phyloP scores from a whole-genome alignment of 257 asterid species.

The Ajuga chamaepitys region DNA sequence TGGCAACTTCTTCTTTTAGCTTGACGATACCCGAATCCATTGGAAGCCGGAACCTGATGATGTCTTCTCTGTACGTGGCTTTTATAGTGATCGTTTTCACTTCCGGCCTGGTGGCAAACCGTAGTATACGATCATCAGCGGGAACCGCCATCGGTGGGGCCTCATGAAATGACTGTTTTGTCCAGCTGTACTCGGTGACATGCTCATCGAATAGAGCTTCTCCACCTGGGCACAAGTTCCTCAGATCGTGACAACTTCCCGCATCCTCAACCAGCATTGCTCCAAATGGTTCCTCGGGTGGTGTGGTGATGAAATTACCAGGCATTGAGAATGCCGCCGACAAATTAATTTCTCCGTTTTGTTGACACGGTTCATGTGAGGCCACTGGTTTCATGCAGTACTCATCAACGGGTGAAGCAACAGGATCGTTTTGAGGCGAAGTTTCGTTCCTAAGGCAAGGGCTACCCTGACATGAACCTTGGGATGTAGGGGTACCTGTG shows the following conservation, averaged over 20 bases:
- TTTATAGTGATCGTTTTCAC: conserved; percentile 56
- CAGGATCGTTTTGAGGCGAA: conserved; percentile 41
- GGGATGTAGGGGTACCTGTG: conserved; percentile 71
- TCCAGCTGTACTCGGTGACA: conserved; percentile 48
- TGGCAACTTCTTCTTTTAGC: conserved; percentile 73
- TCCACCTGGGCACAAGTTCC: conserved; percentile 45
- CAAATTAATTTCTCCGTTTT: conserved; percentile 31
- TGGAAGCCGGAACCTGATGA: conserved; percentile 62
- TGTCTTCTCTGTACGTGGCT: conserved; percentile 71
- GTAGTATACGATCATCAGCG: conserved; percentile 33
- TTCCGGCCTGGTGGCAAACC: conserved; percentile 38
- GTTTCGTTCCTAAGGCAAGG: conserved; percentile 36
- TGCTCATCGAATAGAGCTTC: conserved; percentile 47
- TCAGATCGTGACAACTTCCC: conserved; percentile 77
- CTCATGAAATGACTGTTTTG: conserved; percentile 25
- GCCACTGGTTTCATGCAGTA: conserved; percentile 18
- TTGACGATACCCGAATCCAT: conserved; percentile 40
- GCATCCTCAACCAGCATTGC: conserved; percentile 73
- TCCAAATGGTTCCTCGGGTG: conserved; percentile 39
- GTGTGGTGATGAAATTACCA: conserved; percentile 21
- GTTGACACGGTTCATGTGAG: conserved; percentile 28
- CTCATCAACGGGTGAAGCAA: conserved; percentile 39
- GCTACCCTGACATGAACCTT: conserved; percentile 71
- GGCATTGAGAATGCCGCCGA: conserved; percentile 43
- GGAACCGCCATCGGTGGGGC: conserved; percentile 31